phyloP scores from a whole-genome alignment of 169 alveolate species.

The Eimeria necatrix region DNA sequence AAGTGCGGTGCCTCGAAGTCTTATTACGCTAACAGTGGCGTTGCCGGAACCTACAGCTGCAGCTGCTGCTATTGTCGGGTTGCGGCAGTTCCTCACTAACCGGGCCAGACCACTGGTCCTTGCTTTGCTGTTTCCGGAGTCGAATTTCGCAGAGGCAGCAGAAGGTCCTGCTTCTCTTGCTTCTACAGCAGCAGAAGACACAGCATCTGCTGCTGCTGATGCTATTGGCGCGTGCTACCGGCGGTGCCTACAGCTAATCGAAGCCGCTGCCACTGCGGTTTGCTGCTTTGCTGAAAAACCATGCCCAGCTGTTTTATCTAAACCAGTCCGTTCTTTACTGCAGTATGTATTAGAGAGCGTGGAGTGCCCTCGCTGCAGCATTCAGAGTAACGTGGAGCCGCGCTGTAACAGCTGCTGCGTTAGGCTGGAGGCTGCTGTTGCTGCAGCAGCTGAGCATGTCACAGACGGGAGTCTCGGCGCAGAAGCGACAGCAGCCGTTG shows the following conservation, averaged over 20 bases:
- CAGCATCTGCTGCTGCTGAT: neutral
- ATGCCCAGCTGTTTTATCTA: neutral
- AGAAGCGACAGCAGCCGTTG: neutral
- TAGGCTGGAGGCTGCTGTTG: slow-evolving; percentile 43
- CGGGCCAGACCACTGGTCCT: slow-evolving; percentile 44
- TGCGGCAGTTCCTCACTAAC: slow-evolving; percentile 24
- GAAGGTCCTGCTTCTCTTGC: neutral
- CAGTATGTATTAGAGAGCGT: neutral
- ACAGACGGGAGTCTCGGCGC: neutral
- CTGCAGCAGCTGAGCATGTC: slow-evolving; percentile 12
- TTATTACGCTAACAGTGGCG: slow-evolving; percentile 3
- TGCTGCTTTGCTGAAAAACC: neutral
- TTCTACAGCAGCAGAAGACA: no score
- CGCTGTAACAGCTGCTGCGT: slow-evolving; percentile 8
- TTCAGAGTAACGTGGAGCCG: neutral
- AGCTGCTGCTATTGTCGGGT: neutral
- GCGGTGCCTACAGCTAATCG: slow-evolving; percentile 22
- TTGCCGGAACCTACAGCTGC: slow-evolving; percentile 29
- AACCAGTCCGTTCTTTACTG: neutral
- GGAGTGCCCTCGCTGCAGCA: slow-evolving; percentile 14
- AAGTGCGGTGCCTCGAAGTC: neutral
- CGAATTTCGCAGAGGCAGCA: neutral
- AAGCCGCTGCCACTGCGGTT: neutral
- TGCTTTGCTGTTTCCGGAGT: neutral
- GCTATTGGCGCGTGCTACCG: slow-evolving; percentile 8